Percentiles rank a stretch among this genome's conserved stretches.
phyloP scores from a whole-genome alignment of 163 green algal species.

The Scenedesmus sp. region DNA sequence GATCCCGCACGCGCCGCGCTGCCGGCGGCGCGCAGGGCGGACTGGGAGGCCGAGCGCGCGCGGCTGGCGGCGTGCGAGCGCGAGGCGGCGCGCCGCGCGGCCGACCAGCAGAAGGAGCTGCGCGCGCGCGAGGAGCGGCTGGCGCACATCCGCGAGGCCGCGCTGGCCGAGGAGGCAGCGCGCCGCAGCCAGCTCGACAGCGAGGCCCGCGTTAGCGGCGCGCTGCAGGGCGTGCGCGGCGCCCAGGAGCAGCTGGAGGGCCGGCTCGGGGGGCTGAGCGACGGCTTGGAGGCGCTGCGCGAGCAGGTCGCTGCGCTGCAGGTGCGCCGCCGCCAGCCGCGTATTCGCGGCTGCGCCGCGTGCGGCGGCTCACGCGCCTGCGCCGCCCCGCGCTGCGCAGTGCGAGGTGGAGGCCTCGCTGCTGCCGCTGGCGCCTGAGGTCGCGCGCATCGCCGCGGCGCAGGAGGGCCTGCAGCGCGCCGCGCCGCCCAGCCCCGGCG shows the following conservation, averaged over 20 bases:
- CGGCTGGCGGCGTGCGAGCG: slow-evolving; percentile 8
- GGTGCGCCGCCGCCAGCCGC: too few species aligned
- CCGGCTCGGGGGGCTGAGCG: background rate
- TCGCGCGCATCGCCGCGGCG: too few species aligned
- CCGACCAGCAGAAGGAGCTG: slow-evolving; percentile 31
- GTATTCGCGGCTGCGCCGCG: too few species aligned
- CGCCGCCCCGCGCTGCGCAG: too few species aligned
- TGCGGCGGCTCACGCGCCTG: too few species aligned
- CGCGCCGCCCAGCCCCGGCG: too few species aligned
- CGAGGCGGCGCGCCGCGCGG: slow-evolving; percentile 3
- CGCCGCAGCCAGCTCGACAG: slow-evolving; percentile 1
- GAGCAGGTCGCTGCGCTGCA: background rate
- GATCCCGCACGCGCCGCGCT: background rate
- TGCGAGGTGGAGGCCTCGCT: too few species aligned
- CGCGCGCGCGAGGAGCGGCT: slow-evolving; percentile 19
- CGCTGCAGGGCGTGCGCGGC: background rate
- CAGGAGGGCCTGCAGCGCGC: too few species aligned
- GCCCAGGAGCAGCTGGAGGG: slow-evolving; percentile 29
- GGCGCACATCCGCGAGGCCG: slow-evolving; percentile 35
- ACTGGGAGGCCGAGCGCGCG: slow-evolving; percentile 16
- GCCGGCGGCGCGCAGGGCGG: background rate
- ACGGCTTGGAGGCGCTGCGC: background rate
- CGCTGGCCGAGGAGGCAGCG: slow-evolving; percentile 34
- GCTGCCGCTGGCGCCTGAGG: too few species aligned
- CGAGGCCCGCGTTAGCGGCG: background rate